Base-by-base conservation (phyloP, 352 stramenopile species). In the Phytophthora aleatoria region DNA sequence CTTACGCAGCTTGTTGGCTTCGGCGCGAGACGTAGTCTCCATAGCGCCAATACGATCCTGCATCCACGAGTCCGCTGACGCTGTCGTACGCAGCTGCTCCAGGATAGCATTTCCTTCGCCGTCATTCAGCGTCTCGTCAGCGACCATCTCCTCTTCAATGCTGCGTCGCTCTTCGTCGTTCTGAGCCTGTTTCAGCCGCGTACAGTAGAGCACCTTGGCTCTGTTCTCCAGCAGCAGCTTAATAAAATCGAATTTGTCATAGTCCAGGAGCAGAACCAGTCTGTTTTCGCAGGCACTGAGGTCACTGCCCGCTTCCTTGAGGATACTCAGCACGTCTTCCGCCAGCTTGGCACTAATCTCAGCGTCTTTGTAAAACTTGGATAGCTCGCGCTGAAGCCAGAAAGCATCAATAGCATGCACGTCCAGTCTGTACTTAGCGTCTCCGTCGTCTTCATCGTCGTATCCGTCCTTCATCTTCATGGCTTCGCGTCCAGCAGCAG, bases 191-290 rank as follows among this genome's bases (percentile, higher is more conserved):
- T 99, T 99, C 26, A 99, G 85, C 0, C 90, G 90, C 31, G 98
- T 98, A 76, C 96, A 99, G 67, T 98, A 99, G 44, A 97, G 90
- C 33, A 99, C 96, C 57, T 97, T 97, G 11, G 85, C 85, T 30
- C 97, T 85, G 79, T 99, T 99, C 47, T 92, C 83, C 12, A 99
- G 71, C 51, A 99, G 69, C 6, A 98, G 57, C 73, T 99, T 99
- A 78, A 99, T 99, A 35, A 99, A 98, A 38, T 99, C 96, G 67
- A 99, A 99, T 61, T 99, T 98, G 75, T 99, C 97, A 72, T 99
- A 99, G 60, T 98, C 97, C 41, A 99, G 75, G 5, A 99, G 67
- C 42, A 99, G 71, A 36, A 99, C 90, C 1, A 99, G 87, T 53
- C 95, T 88, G 77, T 99, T 99, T 71, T 99, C 98, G 61, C 95